Evolutionary conservation across 192 early-diverging fungal genomes (phyloP), one percentile per base, ranked within the genome.

Genomic region (Haplosporangium gracile): DNA sequence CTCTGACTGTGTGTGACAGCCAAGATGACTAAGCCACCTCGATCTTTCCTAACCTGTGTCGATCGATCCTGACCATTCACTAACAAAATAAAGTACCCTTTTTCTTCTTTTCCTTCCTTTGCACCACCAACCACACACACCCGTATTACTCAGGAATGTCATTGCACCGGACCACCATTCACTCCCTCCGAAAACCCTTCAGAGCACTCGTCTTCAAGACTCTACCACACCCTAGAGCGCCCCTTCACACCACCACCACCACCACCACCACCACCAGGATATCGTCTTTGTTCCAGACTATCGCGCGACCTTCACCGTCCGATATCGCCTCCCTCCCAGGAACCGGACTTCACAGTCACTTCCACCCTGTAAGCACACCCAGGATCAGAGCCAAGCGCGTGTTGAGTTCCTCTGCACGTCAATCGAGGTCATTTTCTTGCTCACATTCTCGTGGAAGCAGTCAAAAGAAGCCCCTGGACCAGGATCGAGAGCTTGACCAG

Each of bases 1-100:
- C 55, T 8, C 20, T 4, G 24, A n/a, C 20, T 8, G 55, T 57
- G 24, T 43, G 42, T 10, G 42, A 43, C 42, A 43, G 9, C 5
- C 26, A 7, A 20, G 77, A 47, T 78, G 69, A 78, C 77, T 71
- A 78, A 78, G 77, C 77, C 77, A 78, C 77, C 68, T 72, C 42
- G 42, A 45, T 40, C 60, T 29, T 65, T 65, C 60, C 11, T 29
- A 8, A 32, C 11, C 55, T 57, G 20, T 0, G n/a, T 4, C 6
- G 26, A 32, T 63, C 26, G 3, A 29, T 63, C 26, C 60, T 29
- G 57, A 63, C 55, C 60, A 63, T 63, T 63, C 6, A 26, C 2
- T 10, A 2, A 26, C 13, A 3, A 49, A 2, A 16, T 51, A 65
- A 65, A 65, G 57, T 6, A 32, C 8, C 2, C 13, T 32, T 9